Conservation (phyloP, 306 rosid genomes). For the Vigna nakashimae region DNA sequence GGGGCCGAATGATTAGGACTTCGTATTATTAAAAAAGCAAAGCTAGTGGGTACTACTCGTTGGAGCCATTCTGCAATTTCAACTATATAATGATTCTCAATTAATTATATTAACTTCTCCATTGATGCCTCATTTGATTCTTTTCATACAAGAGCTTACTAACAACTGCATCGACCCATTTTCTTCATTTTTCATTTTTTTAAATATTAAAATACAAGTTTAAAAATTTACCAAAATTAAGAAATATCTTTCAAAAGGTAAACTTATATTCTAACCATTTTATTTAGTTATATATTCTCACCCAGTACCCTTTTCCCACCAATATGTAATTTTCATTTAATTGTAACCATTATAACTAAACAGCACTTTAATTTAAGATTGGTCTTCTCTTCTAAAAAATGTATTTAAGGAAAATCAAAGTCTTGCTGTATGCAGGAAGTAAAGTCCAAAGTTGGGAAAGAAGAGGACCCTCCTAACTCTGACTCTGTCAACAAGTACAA, state of each 20-base stretch:
- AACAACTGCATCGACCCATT: constrained; percentile 21
- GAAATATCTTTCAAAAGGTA: too few species aligned
- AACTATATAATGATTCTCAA: constrained; percentile 16
- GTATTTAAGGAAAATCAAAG: too few species aligned
- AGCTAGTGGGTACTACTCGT: constrained; percentile 24
- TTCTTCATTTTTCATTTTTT: background rate
- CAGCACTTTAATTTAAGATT: too few species aligned
- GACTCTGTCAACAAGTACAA: constrained; percentile 38
- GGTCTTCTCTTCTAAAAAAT: too few species aligned
- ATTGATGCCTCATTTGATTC: constrained; percentile 53
- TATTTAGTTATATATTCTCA: too few species aligned
- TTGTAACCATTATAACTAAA: too few species aligned
- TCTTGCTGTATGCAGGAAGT: background rate
- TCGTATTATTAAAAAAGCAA: background rate
- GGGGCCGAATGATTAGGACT: constrained; percentile 38
- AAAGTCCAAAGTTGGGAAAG: constrained; percentile 21
- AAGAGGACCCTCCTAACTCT: constrained; percentile 22
- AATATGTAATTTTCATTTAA: too few species aligned
- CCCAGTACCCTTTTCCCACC: too few species aligned
- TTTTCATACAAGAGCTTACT: constrained; percentile 49
- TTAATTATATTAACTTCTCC: constrained; percentile 19
- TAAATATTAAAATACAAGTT: background rate
- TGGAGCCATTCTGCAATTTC: constrained; percentile 35
- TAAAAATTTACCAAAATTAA: background rate
- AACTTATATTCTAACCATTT: too few species aligned